A percentile compares a stretch with the other conserved stretches of the same genome.
phyloP scores from a whole-genome alignment of 2,329 filamentous ascomycete genomes.

The Trichoderma atroviride region DNA sequence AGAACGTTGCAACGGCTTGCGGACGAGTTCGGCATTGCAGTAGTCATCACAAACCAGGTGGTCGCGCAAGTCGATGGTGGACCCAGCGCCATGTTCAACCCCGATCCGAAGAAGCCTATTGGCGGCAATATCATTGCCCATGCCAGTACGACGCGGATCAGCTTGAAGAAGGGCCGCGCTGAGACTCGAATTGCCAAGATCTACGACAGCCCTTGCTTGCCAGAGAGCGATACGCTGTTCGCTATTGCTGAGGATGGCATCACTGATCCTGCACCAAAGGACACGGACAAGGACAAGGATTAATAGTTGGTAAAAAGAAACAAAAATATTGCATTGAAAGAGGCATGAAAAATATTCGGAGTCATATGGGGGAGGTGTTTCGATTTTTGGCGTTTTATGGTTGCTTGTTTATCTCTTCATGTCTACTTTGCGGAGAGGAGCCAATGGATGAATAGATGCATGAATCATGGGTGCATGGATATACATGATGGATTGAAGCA shows the following conservation, averaged over 20 bases:
- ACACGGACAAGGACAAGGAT: slow-evolving; percentile 65
- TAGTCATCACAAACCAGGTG: slow-evolving; percentile 98
- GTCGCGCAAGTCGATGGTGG: slow-evolving; percentile 98
- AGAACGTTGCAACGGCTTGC: slow-evolving; percentile 77
- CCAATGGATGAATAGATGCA: background rate
- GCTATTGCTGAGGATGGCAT: slow-evolving; percentile 98
- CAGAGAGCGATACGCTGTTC: slow-evolving; percentile 94
- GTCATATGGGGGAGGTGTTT: slow-evolving; percentile 34
- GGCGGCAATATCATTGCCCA: slow-evolving; percentile 99
- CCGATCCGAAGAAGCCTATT: slow-evolving; percentile 98
- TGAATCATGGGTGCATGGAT: background rate
- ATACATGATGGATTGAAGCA: background rate
- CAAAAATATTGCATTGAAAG: slow-evolving; percentile 13
- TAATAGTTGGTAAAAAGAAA: background rate
- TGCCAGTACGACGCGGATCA: slow-evolving; percentile 91
- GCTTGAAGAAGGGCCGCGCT: slow-evolving; percentile 90
- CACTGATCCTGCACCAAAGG: slow-evolving; percentile 92
- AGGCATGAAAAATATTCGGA: slow-evolving; percentile 30
- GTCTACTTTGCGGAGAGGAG: slow-evolving; percentile 1
- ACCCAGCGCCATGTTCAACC: slow-evolving; percentile 97
- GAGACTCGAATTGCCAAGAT: slow-evolving; percentile 99
- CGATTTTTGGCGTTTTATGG: slow-evolving; percentile 38
- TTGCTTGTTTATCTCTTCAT: slow-evolving; percentile 11
- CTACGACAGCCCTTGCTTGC: slow-evolving; percentile 95
- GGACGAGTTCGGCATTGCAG: slow-evolving; percentile 90